A percentile compares a stretch with the other conserved stretches of the same genome.
phyloP scores from a whole-genome alignment of 208 protist genomes.

The Phytomonas serpens region DNA sequence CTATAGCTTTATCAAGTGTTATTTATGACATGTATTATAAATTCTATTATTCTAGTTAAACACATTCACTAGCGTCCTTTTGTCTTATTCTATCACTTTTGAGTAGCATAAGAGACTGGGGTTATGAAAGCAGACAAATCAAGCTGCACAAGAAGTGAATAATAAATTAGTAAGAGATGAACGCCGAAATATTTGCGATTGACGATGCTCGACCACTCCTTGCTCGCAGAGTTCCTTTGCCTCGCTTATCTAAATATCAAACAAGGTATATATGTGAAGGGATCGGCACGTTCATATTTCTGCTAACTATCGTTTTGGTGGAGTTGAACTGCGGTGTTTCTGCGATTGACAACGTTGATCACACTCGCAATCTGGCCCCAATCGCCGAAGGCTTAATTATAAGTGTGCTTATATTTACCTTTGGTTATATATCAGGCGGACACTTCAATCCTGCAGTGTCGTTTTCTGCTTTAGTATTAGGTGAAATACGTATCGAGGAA shows the following conservation, averaged over 20 bases:
- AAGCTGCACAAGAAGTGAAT: conserved; percentile 16
- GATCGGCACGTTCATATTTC: conserved; percentile 68
- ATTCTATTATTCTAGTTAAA: not conserved
- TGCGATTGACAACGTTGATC: conserved; percentile 46
- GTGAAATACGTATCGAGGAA: conserved; percentile 63
- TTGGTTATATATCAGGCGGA: conserved; percentile 75
- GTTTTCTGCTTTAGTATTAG: conserved; percentile 51
- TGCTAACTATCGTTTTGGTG: conserved; percentile 64
- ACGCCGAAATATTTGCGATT: conserved; percentile 5
- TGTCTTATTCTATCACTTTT: not conserved
- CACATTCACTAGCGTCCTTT: not conserved
- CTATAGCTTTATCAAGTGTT: not conserved
- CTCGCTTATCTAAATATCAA: conserved; percentile 49
- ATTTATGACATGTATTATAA: not conserved
- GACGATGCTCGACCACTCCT: conserved; percentile 26
- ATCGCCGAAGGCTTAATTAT: conserved; percentile 77
- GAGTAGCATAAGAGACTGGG: not conserved
- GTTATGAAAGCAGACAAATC: not conserved
- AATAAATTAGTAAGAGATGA: conserved; percentile 14
- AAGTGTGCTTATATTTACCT: conserved; percentile 70
- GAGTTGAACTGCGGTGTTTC: conserved; percentile 65
- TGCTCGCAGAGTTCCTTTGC: conserved; percentile 37
- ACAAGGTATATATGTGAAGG: conserved; percentile 56
- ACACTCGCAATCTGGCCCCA: conserved; percentile 71
- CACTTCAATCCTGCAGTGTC: conserved; percentile 84